Evolutionary conservation across 1,284 basidiomycete species (phyloP), one percentile per base, ranked within the genome.

Genomic region (Leccinum fuscescens): DNA sequence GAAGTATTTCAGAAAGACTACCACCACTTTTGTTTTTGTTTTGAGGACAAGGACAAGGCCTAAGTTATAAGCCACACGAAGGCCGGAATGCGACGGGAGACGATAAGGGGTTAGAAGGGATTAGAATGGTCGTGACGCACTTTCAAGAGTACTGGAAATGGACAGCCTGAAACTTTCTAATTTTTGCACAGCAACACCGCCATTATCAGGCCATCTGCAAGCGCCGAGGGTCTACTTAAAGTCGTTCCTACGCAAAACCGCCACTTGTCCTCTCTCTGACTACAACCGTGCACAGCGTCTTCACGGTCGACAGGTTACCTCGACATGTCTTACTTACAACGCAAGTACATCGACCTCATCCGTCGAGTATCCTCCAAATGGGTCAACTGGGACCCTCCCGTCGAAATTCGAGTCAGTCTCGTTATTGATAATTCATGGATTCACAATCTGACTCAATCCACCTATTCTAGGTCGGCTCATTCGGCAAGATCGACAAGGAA

Each of bases 301-400:
- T 42, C n/a, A 42, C 17, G n/a, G 9, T 12, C 4, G 14, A n/a
- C 7, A 24, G 17, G 22, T 24, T 15, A 42, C 35, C 3, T 29
- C 29, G 2, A 6, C n/a, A 66, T 69, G 65, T 2, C 56, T 17
- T 50, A 55, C 22, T 1, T 64, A 12, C 66, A 55, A 39, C 71
- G 69, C 62, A 70, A 73, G 53, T 71, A 67, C 48, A 64, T 73
- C 37, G 70, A 71, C 20, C 63, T 74, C 11, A 67, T 74, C 37
- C 63, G 46, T 6, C 4, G 54, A 24, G 48, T 20, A 3, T 73
- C 66, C 11, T 62, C 63, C 44, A 73, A 73, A 39, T 71, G 60
- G 60, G 62, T 73, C 31, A 69, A 71, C 55, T 73, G 68, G 71
- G 62, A 74, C 42, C 69, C 69, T 3, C 62, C 54, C 7, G 56